Conservation (phyloP, 1,284 basidiomycete genomes). For the Cutaneotrichosporon spelunceum region DNA sequence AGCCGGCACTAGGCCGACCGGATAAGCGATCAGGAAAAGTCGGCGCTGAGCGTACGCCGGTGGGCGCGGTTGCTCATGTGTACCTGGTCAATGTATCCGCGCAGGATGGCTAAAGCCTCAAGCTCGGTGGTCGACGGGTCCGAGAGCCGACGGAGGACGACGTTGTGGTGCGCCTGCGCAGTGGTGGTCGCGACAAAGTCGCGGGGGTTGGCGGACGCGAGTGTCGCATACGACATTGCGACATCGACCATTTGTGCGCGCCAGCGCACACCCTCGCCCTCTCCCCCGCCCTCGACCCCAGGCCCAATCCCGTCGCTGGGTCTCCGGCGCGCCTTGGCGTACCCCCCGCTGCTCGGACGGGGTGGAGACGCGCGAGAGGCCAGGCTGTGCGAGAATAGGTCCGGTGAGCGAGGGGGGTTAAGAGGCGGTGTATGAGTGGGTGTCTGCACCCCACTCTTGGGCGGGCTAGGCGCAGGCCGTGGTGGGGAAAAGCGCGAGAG, state of each 20-base stretch:
- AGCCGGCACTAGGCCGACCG: too few species aligned
- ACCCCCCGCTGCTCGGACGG: background rate
- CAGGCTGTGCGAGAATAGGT: background rate
- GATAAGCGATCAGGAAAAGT: background rate
- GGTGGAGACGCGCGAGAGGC: background rate
- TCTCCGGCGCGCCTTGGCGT: background rate
- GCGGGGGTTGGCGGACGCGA: conserved; percentile 2
- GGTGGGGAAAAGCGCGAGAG: background rate
- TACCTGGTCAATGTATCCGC: conserved; percentile 16
- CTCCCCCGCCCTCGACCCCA: too few species aligned
- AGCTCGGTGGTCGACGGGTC: conserved; percentile 16
- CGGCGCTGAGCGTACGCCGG: background rate
- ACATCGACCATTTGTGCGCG: conserved; percentile 14
- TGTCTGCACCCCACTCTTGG: background rate
- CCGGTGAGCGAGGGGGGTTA: background rate
- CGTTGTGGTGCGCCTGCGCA: background rate
- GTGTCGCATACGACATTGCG: conserved; percentile 5
- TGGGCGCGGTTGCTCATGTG: conserved; percentile 9
- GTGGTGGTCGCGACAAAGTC: conserved; percentile 7
- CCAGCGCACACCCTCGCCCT: background rate
- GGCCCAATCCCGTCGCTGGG: background rate
- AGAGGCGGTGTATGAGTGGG: background rate
- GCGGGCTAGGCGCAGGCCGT: background rate
- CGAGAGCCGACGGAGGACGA: conserved; percentile 12
- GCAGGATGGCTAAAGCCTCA: conserved; percentile 16